Conservation (phyloP, 768 basidiomycete genomes). For the Podaxis pistillaris region DNA sequence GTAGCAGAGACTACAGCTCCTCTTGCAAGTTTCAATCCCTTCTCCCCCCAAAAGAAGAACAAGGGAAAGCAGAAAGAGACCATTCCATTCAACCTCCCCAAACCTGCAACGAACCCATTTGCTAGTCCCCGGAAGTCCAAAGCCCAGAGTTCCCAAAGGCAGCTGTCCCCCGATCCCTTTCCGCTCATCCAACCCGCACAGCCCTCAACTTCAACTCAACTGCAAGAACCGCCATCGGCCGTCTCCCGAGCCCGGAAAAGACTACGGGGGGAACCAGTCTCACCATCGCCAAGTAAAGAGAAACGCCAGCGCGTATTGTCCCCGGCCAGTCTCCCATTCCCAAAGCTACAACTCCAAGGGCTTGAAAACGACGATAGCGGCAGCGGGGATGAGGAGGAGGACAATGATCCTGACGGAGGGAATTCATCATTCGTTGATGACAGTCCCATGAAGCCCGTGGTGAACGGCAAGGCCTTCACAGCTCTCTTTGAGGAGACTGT, state of each 20-base stretch:
- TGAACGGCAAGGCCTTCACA: constrained; percentile 60
- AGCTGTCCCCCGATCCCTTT: constrained; percentile 39
- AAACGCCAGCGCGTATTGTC: constrained; percentile 62
- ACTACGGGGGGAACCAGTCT: constrained; percentile 78
- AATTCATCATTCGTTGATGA: constrained; percentile 61
- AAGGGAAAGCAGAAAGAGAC: constrained; percentile 42
- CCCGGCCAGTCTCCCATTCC: constrained; percentile 37
- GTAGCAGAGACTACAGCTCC: constrained; percentile 49
- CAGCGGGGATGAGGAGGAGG: constrained; percentile 36
- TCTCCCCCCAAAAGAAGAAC: constrained; percentile 69
- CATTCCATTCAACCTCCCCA: constrained; percentile 10
- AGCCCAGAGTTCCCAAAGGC: constrained; percentile 22
- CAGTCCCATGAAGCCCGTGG: constrained; percentile 65
- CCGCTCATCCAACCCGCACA: constrained; percentile 27
- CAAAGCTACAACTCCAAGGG: constrained; percentile 27
- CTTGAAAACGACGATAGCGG: constrained; percentile 20
- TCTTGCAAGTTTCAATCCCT: constrained; percentile 66
- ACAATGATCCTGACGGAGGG: constrained; percentile 27
- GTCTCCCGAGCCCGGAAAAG: constrained; percentile 75
- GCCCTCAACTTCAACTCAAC: constrained; percentile 18
- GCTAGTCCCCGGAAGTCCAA: constrained; percentile 37
- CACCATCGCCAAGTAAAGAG: constrained; percentile 77
- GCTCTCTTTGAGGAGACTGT: constrained; percentile 57
- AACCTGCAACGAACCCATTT: constrained; percentile 41
- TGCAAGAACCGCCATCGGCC: constrained; percentile 35